Conservation (phyloP, 495 filamentous ascomycete species). For the Ramalina peruviana region DNA sequence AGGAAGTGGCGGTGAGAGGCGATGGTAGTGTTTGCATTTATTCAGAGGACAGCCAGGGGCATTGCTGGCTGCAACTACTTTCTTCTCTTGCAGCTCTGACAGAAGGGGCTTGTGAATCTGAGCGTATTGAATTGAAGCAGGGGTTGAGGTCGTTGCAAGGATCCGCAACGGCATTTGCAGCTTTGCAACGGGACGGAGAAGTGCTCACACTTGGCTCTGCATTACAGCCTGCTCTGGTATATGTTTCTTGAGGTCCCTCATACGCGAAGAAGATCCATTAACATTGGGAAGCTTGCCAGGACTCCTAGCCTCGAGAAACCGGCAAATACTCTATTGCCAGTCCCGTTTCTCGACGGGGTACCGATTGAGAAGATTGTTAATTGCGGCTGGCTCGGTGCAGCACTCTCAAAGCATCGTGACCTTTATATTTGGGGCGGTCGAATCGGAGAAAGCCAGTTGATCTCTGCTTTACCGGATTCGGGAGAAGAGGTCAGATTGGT, state of each 20-base stretch:
- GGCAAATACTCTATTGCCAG: slow-evolving; percentile 21
- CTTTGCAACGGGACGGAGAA: slow-evolving; percentile 30
- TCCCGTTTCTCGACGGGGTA: slow-evolving; percentile 36
- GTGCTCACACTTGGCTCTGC: slow-evolving; percentile 50
- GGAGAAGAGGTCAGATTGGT: slow-evolving; percentile 23
- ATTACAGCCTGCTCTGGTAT: slow-evolving; percentile 25
- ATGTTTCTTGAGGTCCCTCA: no score
- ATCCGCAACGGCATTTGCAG: slow-evolving; percentile 36
- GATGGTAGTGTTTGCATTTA: no score
- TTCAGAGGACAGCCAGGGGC: no score
- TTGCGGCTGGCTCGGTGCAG: slow-evolving; percentile 42
- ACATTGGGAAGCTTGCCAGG: background rate
- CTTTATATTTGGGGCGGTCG: slow-evolving; percentile 50
- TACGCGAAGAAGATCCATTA: no score
- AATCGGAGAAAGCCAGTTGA: slow-evolving; percentile 20
- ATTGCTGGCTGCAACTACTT: no score
- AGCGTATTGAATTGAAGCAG: no score
- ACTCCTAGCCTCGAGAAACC: slow-evolving; percentile 5
- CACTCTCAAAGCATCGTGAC: slow-evolving; percentile 41
- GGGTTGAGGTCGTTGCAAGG: slow-evolving; percentile 28
- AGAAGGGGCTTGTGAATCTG: no score
- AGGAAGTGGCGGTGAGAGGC: no score
- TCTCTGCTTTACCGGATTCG: slow-evolving; percentile 12
- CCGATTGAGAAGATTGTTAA: slow-evolving; percentile 39
- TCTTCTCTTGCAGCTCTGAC: no score